phyloP scores from a whole-genome alignment of 2,329 filamentous ascomycete genomes.

The Ilyonectria mors-panacis region DNA sequence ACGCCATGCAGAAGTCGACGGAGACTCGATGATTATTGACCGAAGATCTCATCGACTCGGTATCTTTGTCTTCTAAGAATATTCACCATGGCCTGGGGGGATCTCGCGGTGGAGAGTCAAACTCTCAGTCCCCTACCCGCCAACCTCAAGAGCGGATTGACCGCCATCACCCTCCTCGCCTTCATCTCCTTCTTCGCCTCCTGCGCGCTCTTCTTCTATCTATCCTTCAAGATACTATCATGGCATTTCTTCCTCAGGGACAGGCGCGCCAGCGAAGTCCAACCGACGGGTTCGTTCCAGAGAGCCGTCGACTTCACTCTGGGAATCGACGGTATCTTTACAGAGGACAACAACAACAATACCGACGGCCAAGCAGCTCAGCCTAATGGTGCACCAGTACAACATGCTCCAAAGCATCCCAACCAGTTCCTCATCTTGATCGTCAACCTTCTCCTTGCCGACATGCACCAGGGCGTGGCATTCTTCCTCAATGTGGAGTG shows the following conservation, averaged over 20 bases:
- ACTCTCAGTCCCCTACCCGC: slow-evolving; percentile 45
- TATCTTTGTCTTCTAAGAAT: background rate
- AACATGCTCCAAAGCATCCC: slow-evolving; percentile 54
- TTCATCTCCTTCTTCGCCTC: slow-evolving; percentile 52
- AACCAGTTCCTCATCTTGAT: slow-evolving; percentile 81
- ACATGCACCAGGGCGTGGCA: slow-evolving; percentile 75
- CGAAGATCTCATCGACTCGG: background rate
- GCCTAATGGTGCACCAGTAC: slow-evolving; percentile 32
- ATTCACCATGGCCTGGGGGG: slow-evolving; percentile 44
- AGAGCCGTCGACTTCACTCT: slow-evolving; percentile 52
- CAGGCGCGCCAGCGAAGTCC: slow-evolving; percentile 18
- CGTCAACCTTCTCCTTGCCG: slow-evolving; percentile 78
- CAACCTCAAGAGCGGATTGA: slow-evolving; percentile 47
- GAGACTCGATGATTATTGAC: background rate
- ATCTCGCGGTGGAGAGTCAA: slow-evolving; percentile 39
- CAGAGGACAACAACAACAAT: slow-evolving; percentile 16
- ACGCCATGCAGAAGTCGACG: slow-evolving; percentile 8
- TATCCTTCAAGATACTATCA: slow-evolving; percentile 50
- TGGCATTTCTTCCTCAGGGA: slow-evolving; percentile 48
- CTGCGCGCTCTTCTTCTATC: slow-evolving; percentile 49
- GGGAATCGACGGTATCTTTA: slow-evolving; percentile 55
- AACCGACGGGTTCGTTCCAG: slow-evolving; percentile 38
- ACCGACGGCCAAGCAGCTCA: background rate
- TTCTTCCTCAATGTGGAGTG: slow-evolving; percentile 76
- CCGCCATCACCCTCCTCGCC: slow-evolving; percentile 49